phyloP scores from a whole-genome alignment of 2,329 filamentous ascomycete species.

The Esteya vermicola region DNA sequence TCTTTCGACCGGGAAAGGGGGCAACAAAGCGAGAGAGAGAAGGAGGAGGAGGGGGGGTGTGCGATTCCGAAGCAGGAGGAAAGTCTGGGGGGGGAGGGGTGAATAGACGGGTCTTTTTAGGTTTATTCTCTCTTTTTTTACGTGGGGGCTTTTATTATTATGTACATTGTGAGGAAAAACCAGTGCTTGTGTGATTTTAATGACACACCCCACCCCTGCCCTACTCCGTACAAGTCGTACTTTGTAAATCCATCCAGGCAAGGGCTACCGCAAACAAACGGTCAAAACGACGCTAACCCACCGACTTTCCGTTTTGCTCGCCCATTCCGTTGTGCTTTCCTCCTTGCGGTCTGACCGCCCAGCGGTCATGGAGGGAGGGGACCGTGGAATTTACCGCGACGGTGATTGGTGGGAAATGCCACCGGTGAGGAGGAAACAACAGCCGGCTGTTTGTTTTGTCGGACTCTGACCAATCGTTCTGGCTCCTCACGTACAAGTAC shows the following conservation, averaged over 20 bases:
- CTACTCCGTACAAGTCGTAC: too few species aligned
- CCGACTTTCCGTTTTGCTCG: neutral
- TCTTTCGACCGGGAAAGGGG: neutral
- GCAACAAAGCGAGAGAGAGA: neutral
- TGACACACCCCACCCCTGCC: neutral
- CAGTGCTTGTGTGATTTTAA: too few species aligned
- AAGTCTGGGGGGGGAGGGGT: neutral
- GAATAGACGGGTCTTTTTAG: neutral
- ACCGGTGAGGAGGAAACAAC: too few species aligned
- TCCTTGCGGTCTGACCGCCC: neutral
- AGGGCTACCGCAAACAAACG: neutral
- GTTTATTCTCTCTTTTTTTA: neutral
- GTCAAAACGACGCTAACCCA: neutral
- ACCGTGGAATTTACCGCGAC: too few species aligned
- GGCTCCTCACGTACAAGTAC: too few species aligned
- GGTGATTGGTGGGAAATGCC: too few species aligned
- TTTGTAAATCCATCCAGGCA: neutral
- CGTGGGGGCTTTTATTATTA: conserved; percentile 1
- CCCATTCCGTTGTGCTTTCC: neutral
- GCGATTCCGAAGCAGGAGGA: conserved; percentile 1
- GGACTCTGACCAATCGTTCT: too few species aligned
- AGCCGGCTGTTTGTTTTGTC: too few species aligned
- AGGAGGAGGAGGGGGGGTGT: conserved; percentile 4
- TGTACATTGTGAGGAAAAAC: neutral
- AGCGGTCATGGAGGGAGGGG: neutral